Conservation (phyloP, 306 rosid species). For the peach (Prunus persica) region DNA sequence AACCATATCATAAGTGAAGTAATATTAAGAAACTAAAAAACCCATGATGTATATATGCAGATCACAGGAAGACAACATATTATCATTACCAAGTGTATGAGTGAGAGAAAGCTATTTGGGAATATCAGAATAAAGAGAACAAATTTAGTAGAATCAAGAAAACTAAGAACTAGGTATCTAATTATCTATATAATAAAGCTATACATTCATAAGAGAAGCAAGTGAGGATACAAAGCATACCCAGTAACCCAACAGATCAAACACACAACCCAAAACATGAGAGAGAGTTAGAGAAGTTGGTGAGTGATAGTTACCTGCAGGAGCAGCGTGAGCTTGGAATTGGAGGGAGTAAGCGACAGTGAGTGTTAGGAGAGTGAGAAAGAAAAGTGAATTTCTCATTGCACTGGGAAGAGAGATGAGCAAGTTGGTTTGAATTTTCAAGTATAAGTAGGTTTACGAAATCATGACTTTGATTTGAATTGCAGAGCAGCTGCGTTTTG, state of each 20-base stretch:
- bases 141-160: background rate
- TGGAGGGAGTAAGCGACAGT: slow-evolving; percentile 38
- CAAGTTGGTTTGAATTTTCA: slow-evolving; percentile 14
- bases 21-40: background rate
- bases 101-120: background rate
- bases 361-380: slow-evolving; percentile 33
- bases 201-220: background rate
- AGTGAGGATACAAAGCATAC: slow-evolving; percentile 25
- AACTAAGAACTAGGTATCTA: background rate
- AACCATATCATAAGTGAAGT: background rate
- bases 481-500: background rate
- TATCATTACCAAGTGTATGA: background rate
- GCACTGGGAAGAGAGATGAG: slow-evolving; percentile 12
- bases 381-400: slow-evolving; percentile 50
- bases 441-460: background rate
- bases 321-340: slow-evolving; percentile 71
- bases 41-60: slow-evolving; percentile 13
- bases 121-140: slow-evolving; percentile 4
- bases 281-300: slow-evolving; percentile 5
- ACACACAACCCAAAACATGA: slow-evolving; percentile 5
- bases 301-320: slow-evolving; percentile 56
- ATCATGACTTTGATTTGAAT: background rate
- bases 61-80: background rate
- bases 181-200: background rate
- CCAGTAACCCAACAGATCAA: slow-evolving; percentile 30